Conservation (phyloP, 1,139 yeast genomes). For the Magnusiomyces sp. region DNA sequence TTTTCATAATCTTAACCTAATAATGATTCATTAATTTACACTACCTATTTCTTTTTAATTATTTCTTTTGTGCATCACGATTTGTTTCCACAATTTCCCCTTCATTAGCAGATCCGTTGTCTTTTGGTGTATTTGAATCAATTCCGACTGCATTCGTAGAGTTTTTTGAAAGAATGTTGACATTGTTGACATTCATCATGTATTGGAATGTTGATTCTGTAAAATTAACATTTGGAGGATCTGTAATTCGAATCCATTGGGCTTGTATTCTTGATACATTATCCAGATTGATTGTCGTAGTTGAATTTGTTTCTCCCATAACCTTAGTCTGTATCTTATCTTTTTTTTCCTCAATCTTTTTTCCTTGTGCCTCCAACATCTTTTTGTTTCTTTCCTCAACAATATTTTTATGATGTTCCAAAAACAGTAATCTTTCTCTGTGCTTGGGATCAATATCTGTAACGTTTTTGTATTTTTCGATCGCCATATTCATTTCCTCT, state of each 20-base stretch:
- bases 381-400: conserved; percentile 7
- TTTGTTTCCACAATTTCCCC: no score
- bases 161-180: neutral
- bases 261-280: conserved; percentile 11
- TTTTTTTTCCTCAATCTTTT: conserved; percentile 8
- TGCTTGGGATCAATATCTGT: neutral
- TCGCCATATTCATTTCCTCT: conserved; percentile 15
- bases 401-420: conserved; percentile 8
- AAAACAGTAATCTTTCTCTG: conserved; percentile 2
- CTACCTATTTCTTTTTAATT: no score
- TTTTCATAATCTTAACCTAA: no score
- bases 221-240: conserved; percentile 16
- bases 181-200: neutral
- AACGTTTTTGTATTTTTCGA: conserved; percentile 13
- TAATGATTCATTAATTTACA: no score
- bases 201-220: neutral
- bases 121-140: no score
- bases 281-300: neutral
- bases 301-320: conserved; percentile 2
- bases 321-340: conserved; percentile 7
- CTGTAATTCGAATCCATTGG: conserved; percentile 20
- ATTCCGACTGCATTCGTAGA: no score
- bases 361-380: conserved; percentile 7
- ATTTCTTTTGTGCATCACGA: no score
- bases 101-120: no score